phyloP scores from a whole-genome alignment of 768 basidiomycete species.

The Austroboletus festivus region DNA sequence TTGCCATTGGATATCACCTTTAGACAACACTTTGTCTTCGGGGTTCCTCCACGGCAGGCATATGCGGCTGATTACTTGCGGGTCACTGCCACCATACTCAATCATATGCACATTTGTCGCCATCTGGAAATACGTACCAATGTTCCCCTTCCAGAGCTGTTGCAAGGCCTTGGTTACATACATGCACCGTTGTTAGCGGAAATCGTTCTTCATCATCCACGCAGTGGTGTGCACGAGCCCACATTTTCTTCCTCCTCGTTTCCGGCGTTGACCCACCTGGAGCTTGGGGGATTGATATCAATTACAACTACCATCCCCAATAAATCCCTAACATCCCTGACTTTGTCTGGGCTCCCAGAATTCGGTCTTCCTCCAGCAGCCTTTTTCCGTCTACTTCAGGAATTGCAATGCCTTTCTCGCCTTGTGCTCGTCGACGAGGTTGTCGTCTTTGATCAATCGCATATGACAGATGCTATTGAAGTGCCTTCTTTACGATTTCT shows the following conservation, averaged over 20 bases:
- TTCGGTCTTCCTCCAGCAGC: constrained; percentile 18
- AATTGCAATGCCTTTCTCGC: constrained; percentile 19
- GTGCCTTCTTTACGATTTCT: constrained; percentile 20
- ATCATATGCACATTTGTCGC: constrained; percentile 25
- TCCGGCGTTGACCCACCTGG: constrained; percentile 20
- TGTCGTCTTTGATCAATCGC: constrained; percentile 25
- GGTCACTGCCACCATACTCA: constrained; percentile 24
- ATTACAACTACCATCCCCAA: constrained; percentile 17
- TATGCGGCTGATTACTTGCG: constrained; percentile 21
- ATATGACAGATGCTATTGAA: constrained; percentile 8
- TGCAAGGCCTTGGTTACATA: constrained; percentile 20
- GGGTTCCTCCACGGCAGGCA: constrained; percentile 17
- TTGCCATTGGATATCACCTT: constrained; percentile 22
- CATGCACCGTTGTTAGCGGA: constrained; percentile 27
- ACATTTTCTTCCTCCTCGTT: constrained; percentile 19
- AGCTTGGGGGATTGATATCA: constrained; percentile 19
- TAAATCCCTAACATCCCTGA: constrained; percentile 22
- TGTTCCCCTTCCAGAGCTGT: constrained; percentile 20
- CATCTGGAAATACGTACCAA: constrained; percentile 27
- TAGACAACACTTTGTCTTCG: constrained; percentile 20
- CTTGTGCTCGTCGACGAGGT: constrained; percentile 26
- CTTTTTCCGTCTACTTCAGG: constrained; percentile 24
- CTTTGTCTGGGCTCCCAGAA: constrained; percentile 21
- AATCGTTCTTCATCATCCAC: constrained; percentile 24
- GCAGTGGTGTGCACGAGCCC: constrained; percentile 4